phyloP scores from a whole-genome alignment of 2,329 filamentous ascomycete species.

The Fusarium graminum region DNA sequence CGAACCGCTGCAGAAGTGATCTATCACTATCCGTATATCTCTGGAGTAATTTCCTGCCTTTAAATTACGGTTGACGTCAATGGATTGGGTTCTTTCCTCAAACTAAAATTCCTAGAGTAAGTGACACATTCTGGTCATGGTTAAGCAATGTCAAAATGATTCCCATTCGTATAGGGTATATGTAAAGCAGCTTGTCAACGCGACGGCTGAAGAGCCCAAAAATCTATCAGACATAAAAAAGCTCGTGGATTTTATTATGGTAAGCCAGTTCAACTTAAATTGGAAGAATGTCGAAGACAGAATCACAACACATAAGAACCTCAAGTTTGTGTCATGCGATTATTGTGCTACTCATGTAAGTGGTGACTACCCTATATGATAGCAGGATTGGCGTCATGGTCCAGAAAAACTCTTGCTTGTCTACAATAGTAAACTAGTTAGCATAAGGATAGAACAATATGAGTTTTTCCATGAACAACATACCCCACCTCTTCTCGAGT shows the following conservation, averaged over 20 bases:
- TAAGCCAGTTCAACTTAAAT: background rate
- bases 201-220: background rate
- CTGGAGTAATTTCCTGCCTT: background rate
- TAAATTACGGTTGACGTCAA: background rate
- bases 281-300: too few relatives aligned
- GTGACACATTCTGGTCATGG: background rate
- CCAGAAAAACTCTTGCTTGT: background rate
- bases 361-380: background rate
- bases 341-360: too few relatives aligned
- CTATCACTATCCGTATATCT: background rate
- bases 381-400: background rate
- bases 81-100: background rate
- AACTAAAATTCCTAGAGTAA: background rate
- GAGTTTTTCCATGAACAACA: background rate
- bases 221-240: too few relatives aligned
- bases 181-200: background rate
- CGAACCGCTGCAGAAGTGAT: background rate
- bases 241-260: too few relatives aligned
- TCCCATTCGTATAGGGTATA: background rate
- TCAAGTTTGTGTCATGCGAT: too few relatives aligned
- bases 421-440: background rate
- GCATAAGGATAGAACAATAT: accelerated
- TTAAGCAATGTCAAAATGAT: background rate
- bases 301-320: too few relatives aligned
- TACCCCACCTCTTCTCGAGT: accelerated